Evolutionary conservation across 2,329 filamentous ascomycete genomes (phyloP), one percentile per base, ranked within the genome.

Genomic region (Diaporthe sp.): DNA sequence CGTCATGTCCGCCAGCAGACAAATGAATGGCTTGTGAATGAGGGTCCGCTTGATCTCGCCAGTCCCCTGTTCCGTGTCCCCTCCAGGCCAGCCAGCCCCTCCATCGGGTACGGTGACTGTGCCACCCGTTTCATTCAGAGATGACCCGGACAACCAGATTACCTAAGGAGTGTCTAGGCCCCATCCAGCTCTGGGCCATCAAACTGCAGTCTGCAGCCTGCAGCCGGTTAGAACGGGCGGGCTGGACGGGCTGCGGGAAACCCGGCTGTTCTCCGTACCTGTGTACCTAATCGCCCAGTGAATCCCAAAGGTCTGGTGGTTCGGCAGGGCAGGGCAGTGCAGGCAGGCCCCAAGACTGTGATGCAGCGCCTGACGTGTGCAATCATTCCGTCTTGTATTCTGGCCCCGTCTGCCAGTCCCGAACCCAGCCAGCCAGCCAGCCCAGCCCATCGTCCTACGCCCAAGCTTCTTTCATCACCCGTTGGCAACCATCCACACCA

Each of bases 401-500:
- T 63, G 55, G 25, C n/a, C 63, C 63, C n/a, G 22, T 37, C 22
- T 51, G 69, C 71, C 44, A 50, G 63, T 42, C 61, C 39, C 53
- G 22, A 51, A n/a, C 55, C 68, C 44, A 71, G 61, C 44, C 44
- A 59, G 69, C 56, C n/a, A n/a, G n/a, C 50, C 70, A 56, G 47
- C 55, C 70, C 27, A 30, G 73, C 70, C 61, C 69, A 71, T 71
- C 70, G 70, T 22, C 56, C 56, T 63, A 32, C 70, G 32, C 53
- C 69, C 55, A 63, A 63, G 56, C 56, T 72, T 73, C 74, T 58
- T 63, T 56, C 68, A 69, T 42, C 68, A 69, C 59, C 68, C 47
- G 63, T 68, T 66, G 44, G 47, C 22, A 69, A 72, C 70, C 72
- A 72, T 74, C 68, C 72, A 72, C 72, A 55, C 72, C 74, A 69